Evolutionary conservation across 148 eudicot genomes (phyloP).

Genomic region (Heliosperma pusillum): DNA sequence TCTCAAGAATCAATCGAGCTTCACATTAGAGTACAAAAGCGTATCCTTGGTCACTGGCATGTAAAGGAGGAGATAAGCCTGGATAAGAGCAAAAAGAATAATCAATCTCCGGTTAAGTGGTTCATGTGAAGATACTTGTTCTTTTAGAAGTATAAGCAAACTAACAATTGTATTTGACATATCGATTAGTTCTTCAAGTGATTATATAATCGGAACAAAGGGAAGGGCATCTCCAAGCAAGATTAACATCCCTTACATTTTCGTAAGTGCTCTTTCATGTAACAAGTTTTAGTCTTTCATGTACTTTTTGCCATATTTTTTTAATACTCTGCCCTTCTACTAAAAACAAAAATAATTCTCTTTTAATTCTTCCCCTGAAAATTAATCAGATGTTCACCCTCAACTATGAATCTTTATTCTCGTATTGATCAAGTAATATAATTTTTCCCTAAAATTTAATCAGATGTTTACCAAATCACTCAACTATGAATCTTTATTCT

Average conservation of each 20-base stretch:
- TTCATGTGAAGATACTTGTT: background rate
- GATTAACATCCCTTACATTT: background rate
- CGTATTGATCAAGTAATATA: too few species aligned
- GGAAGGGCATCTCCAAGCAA: background rate
- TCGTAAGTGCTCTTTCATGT: too few species aligned
- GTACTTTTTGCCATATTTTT: too few species aligned
- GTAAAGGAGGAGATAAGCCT: slow-evolving; percentile 65
- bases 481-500: too few species aligned
- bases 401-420: too few species aligned
- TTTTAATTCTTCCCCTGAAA: too few species aligned
- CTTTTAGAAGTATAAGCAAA: background rate
- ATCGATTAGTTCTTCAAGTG: background rate
- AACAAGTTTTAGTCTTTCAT: too few species aligned
- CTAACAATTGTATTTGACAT: background rate
- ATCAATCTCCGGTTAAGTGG: background rate
- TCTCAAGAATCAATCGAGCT: slow-evolving; percentile 56
- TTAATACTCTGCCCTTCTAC: too few species aligned
- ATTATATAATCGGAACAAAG: background rate
- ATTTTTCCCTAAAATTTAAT: too few species aligned
- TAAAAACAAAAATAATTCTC: too few species aligned
- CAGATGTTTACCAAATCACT: too few species aligned
- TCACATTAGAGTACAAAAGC: slow-evolving; percentile 84
- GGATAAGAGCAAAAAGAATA: slow-evolving; percentile 23
- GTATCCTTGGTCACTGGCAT: slow-evolving; percentile 95
- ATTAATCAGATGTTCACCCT: too few species aligned